These are phyloP conservation scores for Leccinum ochraceum DNA, from an alignment of 768 basidiomycete species.

Conservation along the genomic window DNA sequence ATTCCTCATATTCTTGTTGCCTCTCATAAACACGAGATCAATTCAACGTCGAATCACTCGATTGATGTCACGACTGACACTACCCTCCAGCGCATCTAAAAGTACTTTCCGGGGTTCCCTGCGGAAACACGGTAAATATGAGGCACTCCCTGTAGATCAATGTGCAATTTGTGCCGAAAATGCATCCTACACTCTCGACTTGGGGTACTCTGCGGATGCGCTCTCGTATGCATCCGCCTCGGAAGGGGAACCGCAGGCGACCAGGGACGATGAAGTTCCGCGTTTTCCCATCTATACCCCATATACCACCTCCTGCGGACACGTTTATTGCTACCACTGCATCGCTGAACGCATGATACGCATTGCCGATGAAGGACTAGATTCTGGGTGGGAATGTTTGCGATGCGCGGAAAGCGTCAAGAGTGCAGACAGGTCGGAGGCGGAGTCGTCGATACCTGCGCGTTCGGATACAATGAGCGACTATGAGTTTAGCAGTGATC, in stretches of 20 bases:
- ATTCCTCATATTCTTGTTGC: constrained; percentile 91
- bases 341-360: constrained; percentile 80
- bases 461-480: constrained; percentile 44
- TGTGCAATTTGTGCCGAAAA: constrained; percentile 92
- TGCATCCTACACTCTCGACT: constrained; percentile 58
- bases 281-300: constrained; percentile 77
- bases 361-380: constrained; percentile 59
- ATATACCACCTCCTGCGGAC: constrained; percentile 81
- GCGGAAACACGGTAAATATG: constrained; percentile 58
- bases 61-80: constrained; percentile 25
- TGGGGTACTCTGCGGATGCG: constrained; percentile 53
- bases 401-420: constrained; percentile 70
- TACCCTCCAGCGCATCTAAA: constrained; percentile 30
- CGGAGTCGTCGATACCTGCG: constrained; percentile 25
- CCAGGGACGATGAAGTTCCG: constrained; percentile 38
- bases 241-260: constrained; percentile 14
- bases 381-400: constrained; percentile 77
- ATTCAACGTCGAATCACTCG: constrained; percentile 59
- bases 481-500: constrained; percentile 58
- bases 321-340: constrained; percentile 94
- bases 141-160: constrained; percentile 66
- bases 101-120: constrained; percentile 10
- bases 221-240: constrained; percentile 36
- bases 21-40: constrained; percentile 71
- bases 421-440: constrained; percentile 57